phyloP scores from a whole-genome alignment of 139 green algal genomes.

The Chlamydomonas incerta region DNA sequence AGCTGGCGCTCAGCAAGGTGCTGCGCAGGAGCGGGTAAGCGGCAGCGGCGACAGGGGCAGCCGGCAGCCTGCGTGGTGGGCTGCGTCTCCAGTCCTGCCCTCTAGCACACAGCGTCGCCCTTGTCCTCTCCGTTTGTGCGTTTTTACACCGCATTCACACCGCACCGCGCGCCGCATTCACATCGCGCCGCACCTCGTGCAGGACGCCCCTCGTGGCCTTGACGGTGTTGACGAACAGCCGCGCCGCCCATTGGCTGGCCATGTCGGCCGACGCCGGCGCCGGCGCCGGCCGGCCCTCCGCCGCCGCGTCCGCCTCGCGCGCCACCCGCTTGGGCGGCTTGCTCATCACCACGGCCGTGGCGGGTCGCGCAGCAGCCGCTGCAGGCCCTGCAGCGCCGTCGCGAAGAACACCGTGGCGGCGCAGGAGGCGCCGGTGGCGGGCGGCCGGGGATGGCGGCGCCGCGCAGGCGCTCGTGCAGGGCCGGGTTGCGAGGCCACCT shows the following conservation, averaged over 20 bases:
- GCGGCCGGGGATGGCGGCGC: not conserved
- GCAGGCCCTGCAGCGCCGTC: constrained; percentile 5
- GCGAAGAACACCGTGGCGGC: not conserved
- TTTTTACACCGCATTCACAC: too few relatives aligned
- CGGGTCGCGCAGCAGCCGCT: constrained; percentile 6
- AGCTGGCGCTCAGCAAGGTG: too few relatives aligned
- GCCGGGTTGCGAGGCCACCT: too few relatives aligned
- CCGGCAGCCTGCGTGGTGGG: too few relatives aligned
- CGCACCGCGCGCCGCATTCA: not conserved
- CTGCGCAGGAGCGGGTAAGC: too few relatives aligned
- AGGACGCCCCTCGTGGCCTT: not conserved
- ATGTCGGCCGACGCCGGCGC: not conserved
- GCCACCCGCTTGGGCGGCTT: not conserved
- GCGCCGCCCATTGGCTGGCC: not conserved
- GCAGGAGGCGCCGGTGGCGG: not conserved
- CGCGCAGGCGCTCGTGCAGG: not conserved
- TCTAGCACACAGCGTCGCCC: too few relatives aligned
- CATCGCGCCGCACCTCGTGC: constrained; percentile 1
- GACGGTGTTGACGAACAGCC: not conserved
- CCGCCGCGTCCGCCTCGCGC: not conserved
- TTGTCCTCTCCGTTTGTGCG: too few relatives aligned
- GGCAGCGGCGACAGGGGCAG: too few relatives aligned
- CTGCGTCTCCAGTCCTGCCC: too few relatives aligned
- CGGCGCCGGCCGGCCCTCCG: not conserved
- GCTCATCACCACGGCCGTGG: not conserved